phyloP scores from a whole-genome alignment of 208 protist genomes.

The Wallacemonas sp. region DNA sequence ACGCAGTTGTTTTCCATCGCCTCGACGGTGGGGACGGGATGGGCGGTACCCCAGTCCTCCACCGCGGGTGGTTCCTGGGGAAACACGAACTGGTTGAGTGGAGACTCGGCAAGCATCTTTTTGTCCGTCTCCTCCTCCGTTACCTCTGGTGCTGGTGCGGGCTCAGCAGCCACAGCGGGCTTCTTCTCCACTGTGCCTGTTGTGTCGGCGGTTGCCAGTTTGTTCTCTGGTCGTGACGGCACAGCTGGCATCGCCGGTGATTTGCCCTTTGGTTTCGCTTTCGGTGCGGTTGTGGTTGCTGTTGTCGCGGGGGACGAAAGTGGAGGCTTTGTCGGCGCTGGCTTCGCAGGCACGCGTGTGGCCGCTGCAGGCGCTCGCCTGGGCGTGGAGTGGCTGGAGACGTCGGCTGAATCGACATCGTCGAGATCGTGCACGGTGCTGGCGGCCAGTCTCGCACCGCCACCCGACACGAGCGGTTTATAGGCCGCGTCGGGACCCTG shows the following conservation, averaged over 20 bases:
- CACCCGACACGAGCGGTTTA: neutral
- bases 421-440: neutral
- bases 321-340: neutral
- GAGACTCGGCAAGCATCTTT: constrained; percentile 6
- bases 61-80: constrained; percentile 22
- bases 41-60: constrained; percentile 52
- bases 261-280: constrained; percentile 4
- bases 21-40: constrained; percentile 40
- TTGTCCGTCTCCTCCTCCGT: neutral
- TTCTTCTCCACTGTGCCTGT: neutral
- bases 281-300: neutral
- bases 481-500: constrained; percentile 6
- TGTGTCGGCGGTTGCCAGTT: neutral
- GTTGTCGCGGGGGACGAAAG: neutral
- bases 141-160: neutral
- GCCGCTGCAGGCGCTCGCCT: neutral
- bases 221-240: neutral
- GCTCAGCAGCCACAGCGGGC: neutral
- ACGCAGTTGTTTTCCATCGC: constrained; percentile 80
- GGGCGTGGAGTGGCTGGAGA: neutral
- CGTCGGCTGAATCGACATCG: neutral
- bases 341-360: neutral
- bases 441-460: neutral
- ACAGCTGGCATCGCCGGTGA: neutral
- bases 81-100: constrained; percentile 16